These are phyloP conservation scores for Withania somnifera DNA, from an alignment of 305 asterid genomes.

Conservation along the genomic window DNA sequence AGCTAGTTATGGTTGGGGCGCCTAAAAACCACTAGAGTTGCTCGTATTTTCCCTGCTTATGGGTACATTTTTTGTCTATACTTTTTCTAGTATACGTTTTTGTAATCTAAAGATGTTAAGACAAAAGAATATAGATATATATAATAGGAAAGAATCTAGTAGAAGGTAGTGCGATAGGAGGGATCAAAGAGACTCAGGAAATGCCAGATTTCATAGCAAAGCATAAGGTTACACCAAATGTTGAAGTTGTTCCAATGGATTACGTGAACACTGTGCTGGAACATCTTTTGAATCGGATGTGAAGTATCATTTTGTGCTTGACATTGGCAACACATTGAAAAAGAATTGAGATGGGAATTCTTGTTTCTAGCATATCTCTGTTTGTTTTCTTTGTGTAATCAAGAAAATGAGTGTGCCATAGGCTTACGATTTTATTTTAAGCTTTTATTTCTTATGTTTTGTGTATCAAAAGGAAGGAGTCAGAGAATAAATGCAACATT, in stretches of 20 bases:
- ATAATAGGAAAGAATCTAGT: constrained; percentile 12
- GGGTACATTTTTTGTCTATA: background rate
- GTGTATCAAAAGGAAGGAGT: background rate
- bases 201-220: constrained; percentile 17
- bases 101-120: too few relatives aligned
- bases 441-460: background rate
- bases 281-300: constrained; percentile 1
- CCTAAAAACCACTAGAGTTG: constrained; percentile 6
- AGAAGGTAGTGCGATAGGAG: constrained; percentile 13
- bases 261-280: constrained; percentile 16
- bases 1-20: constrained; percentile 21
- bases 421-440: too few relatives aligned
- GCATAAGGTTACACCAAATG: constrained; percentile 2
- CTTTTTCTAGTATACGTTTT: too few relatives aligned
- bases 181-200: constrained; percentile 17
- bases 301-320: background rate
- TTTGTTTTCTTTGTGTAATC: too few relatives aligned
- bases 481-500: background rate
- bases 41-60: constrained; percentile 10
- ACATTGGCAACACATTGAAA: too few relatives aligned
- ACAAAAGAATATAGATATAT: background rate
- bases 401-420: too few relatives aligned
- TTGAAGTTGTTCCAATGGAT: constrained; percentile 8
- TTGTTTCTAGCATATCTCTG: too few relatives aligned
- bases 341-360: too few relatives aligned